phyloP scores from a whole-genome alignment of 768 basidiomycete species.

The Trichaptum fuscoviolaceum region DNA sequence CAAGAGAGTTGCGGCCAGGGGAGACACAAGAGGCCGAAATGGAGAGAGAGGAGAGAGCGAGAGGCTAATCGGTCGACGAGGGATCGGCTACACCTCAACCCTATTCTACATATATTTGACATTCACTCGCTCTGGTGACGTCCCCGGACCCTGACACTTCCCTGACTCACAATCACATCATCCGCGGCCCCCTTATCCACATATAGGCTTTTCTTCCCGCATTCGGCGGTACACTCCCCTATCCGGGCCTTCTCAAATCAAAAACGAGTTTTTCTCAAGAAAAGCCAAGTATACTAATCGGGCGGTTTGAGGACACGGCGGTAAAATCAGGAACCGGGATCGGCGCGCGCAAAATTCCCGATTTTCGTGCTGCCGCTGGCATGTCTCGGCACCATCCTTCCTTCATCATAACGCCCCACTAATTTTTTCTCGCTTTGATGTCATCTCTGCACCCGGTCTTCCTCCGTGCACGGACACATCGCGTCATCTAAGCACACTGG shows the following conservation, averaged over 20 bases:
- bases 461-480: too few species aligned
- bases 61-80: not conserved
- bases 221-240: not conserved
- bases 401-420: too few species aligned
- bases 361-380: not conserved
- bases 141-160: not conserved
- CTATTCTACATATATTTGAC: too few species aligned
- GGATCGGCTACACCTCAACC: not conserved
- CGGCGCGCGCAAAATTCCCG: not conserved
- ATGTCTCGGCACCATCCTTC: too few species aligned
- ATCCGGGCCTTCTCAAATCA: too few species aligned
- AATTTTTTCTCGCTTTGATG: too few species aligned
- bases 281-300: too few species aligned
- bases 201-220: not conserved
- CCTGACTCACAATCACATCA: not conserved
- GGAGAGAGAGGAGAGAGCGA: not conserved
- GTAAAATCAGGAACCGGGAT: constrained; percentile 1
- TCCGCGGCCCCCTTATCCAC: not conserved
- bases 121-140: not conserved
- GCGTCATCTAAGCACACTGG: too few species aligned
- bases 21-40: not conserved
- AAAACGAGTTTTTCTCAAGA: too few species aligned
- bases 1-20: not conserved
- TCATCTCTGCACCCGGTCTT: too few species aligned
- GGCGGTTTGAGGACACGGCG: not conserved